phyloP scores from a whole-genome alignment of 805 yeast genomes.

The Huiozyma naganishii region DNA sequence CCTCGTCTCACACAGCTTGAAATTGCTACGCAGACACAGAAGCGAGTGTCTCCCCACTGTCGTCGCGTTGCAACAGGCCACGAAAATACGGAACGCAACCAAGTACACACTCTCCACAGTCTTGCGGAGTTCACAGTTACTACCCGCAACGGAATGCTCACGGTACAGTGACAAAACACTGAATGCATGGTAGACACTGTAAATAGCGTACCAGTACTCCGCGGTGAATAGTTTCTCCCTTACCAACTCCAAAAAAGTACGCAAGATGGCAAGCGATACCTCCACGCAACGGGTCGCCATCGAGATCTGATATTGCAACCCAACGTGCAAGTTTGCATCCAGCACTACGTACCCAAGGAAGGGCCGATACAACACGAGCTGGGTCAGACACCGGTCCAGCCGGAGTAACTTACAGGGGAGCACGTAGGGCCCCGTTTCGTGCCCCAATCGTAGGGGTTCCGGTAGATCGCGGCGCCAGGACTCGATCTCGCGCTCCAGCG shows the following conservation, averaged over 20 bases:
- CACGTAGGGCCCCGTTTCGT: slow-evolving; percentile 45
- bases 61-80: too few species aligned
- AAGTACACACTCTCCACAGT: too few species aligned
- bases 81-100: too few species aligned
- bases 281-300: slow-evolving; percentile 77
- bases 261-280: slow-evolving; percentile 74
- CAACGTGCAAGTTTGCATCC: slow-evolving; percentile 30
- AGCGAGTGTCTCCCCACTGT: too few species aligned
- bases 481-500: slow-evolving; percentile 57
- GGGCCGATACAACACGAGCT: slow-evolving; percentile 75
- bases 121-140: too few species aligned
- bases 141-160: too few species aligned
- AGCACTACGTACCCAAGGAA: slow-evolving; percentile 61
- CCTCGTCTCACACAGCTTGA: too few species aligned
- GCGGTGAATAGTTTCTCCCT: slow-evolving; percentile 62
- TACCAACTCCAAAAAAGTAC: slow-evolving; percentile 71
- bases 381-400: slow-evolving; percentile 63
- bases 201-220: slow-evolving; percentile 85
- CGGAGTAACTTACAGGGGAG: slow-evolving; percentile 69
- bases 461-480: slow-evolving; percentile 68
- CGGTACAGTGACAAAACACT: slow-evolving; percentile 66
- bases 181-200: slow-evolving; percentile 79
- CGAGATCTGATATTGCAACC: slow-evolving; percentile 46
- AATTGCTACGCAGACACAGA: too few species aligned
- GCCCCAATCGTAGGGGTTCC: slow-evolving; percentile 56